A percentile compares a stretch with the other conserved stretches of the same genome.
phyloP scores from a whole-genome alignment of 139 green algal species.

The Picochlorum sp. region DNA sequence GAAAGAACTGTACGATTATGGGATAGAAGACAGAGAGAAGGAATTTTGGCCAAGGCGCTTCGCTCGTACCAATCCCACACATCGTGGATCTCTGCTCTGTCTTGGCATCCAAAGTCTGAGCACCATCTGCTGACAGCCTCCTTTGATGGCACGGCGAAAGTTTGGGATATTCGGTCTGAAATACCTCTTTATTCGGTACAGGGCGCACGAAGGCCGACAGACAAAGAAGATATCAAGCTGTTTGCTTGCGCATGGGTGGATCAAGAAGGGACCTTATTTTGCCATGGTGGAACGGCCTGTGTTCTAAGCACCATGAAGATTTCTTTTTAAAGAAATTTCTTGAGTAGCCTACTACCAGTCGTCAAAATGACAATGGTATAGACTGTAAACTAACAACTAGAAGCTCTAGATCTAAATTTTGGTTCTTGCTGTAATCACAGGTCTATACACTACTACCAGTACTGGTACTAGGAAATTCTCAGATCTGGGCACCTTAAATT shows the following conservation, averaged over 20 bases:
- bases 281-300: constrained; percentile 11
- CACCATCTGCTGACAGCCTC: constrained; percentile 55
- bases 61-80: constrained; percentile 35
- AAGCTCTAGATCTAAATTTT: too few species aligned
- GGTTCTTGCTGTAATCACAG: too few species aligned
- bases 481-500: too few species aligned
- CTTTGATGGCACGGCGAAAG: constrained; percentile 38
- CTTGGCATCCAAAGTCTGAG: constrained; percentile 44
- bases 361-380: too few species aligned
- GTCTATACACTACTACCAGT: too few species aligned
- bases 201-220: background rate
- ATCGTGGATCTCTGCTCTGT: constrained; percentile 54
- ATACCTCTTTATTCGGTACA: constrained; percentile 46
- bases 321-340: too few species aligned
- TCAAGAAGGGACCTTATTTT: background rate
- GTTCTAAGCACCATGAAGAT: constrained; percentile 14
- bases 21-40: constrained; percentile 39
- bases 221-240: constrained; percentile 31
- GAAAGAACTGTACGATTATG: constrained; percentile 62
- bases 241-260: constrained; percentile 9
- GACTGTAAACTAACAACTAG: too few species aligned
- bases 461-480: too few species aligned
- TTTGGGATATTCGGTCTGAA: constrained; percentile 47
- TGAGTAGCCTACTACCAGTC: too few species aligned
- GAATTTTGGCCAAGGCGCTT: background rate